A percentile compares a stretch with the other conserved stretches of the same genome.
These are phyloP conservation scores for Yamadazyma pseudoaaseri DNA, from an alignment of 1,139 yeast species.

Conservation along the genomic window DNA sequence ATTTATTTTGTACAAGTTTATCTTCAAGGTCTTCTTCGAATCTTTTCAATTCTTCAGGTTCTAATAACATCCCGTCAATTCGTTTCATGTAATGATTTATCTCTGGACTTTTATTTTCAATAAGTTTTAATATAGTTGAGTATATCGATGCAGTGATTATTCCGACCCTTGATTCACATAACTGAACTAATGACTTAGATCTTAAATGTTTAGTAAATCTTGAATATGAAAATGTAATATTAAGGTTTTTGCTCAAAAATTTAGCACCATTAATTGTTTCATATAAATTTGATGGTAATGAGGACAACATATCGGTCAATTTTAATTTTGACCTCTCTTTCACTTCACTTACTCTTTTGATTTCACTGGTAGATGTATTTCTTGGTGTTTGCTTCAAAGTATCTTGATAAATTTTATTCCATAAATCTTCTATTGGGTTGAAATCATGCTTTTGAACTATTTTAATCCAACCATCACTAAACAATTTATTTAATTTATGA, in stretches of 20 bases:
- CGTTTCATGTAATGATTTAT: conserved; percentile 28
- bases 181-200: conserved; percentile 57
- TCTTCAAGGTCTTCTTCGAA: conserved; percentile 32
- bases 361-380: conserved; percentile 51
- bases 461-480: conserved; percentile 57
- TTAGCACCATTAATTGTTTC: conserved; percentile 31
- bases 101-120: conserved; percentile 58
- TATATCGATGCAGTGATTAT: conserved; percentile 65
- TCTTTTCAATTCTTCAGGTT: conserved; percentile 37
- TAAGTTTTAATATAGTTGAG: conserved; percentile 50
- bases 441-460: conserved; percentile 38
- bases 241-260: conserved; percentile 47
- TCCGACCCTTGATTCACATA: conserved; percentile 73
- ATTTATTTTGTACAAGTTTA: conserved; percentile 37
- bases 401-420: conserved; percentile 54
- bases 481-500: conserved; percentile 43
- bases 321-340: conserved; percentile 56
- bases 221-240: conserved; percentile 62
- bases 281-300: conserved; percentile 30
- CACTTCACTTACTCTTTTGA: conserved; percentile 65
- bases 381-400: conserved; percentile 52
- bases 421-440: conserved; percentile 54
- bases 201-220: conserved; percentile 70
- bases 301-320: conserved; percentile 34
- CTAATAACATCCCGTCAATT: conserved; percentile 38